These are phyloP conservation scores for Lichtheimia hyalospora DNA, from an alignment of 371 early-diverging fungal species.

Conservation along the genomic window DNA sequence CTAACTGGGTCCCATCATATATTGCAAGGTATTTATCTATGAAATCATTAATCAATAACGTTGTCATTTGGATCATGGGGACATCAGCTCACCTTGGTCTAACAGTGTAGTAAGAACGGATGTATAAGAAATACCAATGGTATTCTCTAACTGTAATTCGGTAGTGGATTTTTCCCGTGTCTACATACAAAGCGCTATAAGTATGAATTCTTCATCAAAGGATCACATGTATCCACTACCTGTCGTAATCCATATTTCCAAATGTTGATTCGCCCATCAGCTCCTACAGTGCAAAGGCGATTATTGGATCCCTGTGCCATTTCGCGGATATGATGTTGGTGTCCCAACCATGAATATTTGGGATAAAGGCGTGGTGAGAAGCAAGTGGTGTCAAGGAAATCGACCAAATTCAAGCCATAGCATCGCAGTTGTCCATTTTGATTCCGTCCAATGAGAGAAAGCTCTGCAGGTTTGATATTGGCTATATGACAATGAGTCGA, in stretches of 20 bases:
- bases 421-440: slow-evolving; percentile 62
- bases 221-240: slow-evolving; percentile 16
- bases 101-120: slow-evolving; percentile 25
- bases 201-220: neutral
- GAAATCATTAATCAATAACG: neutral
- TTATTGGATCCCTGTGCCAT: slow-evolving; percentile 44
- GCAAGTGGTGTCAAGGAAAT: slow-evolving; percentile 70
- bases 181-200: slow-evolving; percentile 10
- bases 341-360: slow-evolving; percentile 71
- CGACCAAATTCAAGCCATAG: slow-evolving; percentile 74
- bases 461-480: slow-evolving; percentile 67
- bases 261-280: slow-evolving; percentile 54
- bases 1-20: slow-evolving; percentile 34
- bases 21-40: slow-evolving; percentile 36
- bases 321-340: slow-evolving; percentile 46
- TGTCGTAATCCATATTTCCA: slow-evolving; percentile 54
- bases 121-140: slow-evolving; percentile 15
- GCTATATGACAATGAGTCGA: slow-evolving; percentile 29
- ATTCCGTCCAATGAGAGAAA: slow-evolving; percentile 61
- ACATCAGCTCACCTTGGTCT: slow-evolving; percentile 25
- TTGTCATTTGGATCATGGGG: neutral
- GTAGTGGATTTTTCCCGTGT: slow-evolving; percentile 30
- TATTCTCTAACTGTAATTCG: slow-evolving; percentile 29
- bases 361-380: slow-evolving; percentile 59
- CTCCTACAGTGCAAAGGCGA: slow-evolving; percentile 51